phyloP scores from a whole-genome alignment of 805 yeast species.

The Blastobotrys peoriensis region DNA sequence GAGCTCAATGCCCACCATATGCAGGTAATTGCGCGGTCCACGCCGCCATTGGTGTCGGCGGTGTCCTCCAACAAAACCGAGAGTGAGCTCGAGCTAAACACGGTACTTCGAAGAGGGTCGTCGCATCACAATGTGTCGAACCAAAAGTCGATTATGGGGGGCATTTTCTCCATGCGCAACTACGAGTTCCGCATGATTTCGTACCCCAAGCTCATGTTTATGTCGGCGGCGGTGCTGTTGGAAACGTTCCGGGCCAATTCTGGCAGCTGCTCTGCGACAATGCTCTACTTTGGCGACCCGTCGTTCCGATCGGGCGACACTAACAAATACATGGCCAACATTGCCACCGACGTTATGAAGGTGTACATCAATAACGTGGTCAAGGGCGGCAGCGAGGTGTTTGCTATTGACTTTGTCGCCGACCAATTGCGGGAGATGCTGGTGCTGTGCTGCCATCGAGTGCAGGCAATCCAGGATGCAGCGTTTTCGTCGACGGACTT shows the following conservation, averaged over 20 bases:
- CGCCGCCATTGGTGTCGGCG: constrained; percentile 86
- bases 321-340: constrained; percentile 58
- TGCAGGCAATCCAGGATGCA: constrained; percentile 64
- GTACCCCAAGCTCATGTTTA: constrained; percentile 76
- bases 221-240: constrained; percentile 72
- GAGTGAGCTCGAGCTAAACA: constrained; percentile 85
- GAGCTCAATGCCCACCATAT: constrained; percentile 44
- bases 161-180: constrained; percentile 41
- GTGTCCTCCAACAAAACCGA: constrained; percentile 77
- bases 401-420: constrained; percentile 55
- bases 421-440: constrained; percentile 64
- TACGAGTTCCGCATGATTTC: constrained; percentile 52
- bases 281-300: constrained; percentile 82
- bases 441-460: constrained; percentile 70
- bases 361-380: constrained; percentile 51
- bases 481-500: constrained; percentile 74
- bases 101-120: constrained; percentile 83
- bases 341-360: constrained; percentile 54
- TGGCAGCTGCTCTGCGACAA: constrained; percentile 75
- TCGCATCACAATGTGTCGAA: constrained; percentile 73
- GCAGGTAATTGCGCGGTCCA: constrained; percentile 68
- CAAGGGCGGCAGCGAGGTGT: constrained; percentile 47
- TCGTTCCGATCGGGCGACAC: constrained; percentile 63
- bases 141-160: constrained; percentile 44
- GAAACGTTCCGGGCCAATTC: constrained; percentile 73